Base-by-base conservation (phyloP, 352 stramenopile genomes). In the Phytophthora macrochlamydospora region DNA sequence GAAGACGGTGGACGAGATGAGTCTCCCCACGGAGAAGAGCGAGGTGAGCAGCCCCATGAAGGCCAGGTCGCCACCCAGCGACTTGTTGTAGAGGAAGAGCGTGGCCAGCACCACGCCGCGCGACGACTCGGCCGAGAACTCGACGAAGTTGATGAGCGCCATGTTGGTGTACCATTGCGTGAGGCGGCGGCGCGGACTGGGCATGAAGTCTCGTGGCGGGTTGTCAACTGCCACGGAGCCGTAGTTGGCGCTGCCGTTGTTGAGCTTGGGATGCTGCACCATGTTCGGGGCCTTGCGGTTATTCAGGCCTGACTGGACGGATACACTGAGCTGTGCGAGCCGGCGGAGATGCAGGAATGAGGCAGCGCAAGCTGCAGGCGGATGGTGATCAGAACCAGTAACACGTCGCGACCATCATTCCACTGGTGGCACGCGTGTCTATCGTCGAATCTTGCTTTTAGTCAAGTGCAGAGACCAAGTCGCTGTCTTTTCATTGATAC, bases 1-100 rank as follows among this genome's bases (percentile, higher is more conserved):
- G 49, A 94, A 92, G 29, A 92, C 61, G 1, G 79, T 91, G 45
- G 84, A 94, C 50, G 86, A 94, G 58, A 94, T 90, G 52, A 94
- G 75, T 9, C 86, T 62, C 2, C 86, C 86, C n/a, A 94, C 84
- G 7, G 79, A 91, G 65, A 94, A 94, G 43, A 92, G 77, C 28
- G 86, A 94, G 40, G 86, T 94, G 43, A 94, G 73, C 50, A 94
- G 44, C 0, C 84, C 86, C 86, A 94, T 94, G 65, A 89, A 91
- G 59, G 81, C 85, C 31, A 94, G 52, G 24, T 88, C 68, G 29
- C 86, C 86, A 46, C 86, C 86, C 28, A 94, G 76, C 18, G 84
- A 94, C 65, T 91, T 90, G 70, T 71, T 90, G 73, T 94, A 94
- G 14, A 94, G 83, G 65, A 91, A 94, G 37, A 94, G 81, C 50